Conservation (phyloP, 805 yeast species). For the Candida anglica region DNA sequence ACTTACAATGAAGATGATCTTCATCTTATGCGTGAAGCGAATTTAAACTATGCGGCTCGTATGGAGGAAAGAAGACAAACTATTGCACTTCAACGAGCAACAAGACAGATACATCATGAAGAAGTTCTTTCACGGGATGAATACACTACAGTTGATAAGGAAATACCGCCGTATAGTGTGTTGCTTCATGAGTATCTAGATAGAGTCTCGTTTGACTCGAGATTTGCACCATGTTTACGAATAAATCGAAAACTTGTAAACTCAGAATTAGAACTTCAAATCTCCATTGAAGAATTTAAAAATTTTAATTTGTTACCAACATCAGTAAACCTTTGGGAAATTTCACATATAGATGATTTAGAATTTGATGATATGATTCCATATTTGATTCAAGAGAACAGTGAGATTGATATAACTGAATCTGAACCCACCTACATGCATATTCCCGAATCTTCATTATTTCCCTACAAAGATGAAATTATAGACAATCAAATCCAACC, state of each 20-base stretch:
- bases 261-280: slow-evolving; percentile 4
- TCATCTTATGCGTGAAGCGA: too few species aligned
- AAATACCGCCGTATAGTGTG: slow-evolving; percentile 22
- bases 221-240: slow-evolving; percentile 21
- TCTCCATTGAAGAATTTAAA: slow-evolving; percentile 13
- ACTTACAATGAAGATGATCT: too few species aligned
- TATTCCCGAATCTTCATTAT: too few species aligned
- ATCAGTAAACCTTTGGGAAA: slow-evolving; percentile 16
- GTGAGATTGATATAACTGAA: too few species aligned
- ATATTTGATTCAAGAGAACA: slow-evolving; percentile 6
- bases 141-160: slow-evolving; percentile 8
- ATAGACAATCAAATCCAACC: too few species aligned
- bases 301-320: slow-evolving; percentile 18
- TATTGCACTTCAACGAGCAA: too few species aligned
- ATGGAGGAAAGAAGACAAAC: too few species aligned
- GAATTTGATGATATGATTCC: slow-evolving; percentile 22
- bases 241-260: slow-evolving; percentile 10
- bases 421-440: too few species aligned
- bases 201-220: slow-evolving; percentile 22
- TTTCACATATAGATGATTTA: slow-evolving; percentile 20
- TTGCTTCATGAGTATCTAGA: slow-evolving; percentile 20
- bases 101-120: too few species aligned
- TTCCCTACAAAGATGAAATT: too few species aligned
- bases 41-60: too few species aligned
- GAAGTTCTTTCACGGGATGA: too few species aligned